Base-by-base conservation (phyloP, 1,139 yeast genomes). In the Yamadazyma epiphylla region DNA sequence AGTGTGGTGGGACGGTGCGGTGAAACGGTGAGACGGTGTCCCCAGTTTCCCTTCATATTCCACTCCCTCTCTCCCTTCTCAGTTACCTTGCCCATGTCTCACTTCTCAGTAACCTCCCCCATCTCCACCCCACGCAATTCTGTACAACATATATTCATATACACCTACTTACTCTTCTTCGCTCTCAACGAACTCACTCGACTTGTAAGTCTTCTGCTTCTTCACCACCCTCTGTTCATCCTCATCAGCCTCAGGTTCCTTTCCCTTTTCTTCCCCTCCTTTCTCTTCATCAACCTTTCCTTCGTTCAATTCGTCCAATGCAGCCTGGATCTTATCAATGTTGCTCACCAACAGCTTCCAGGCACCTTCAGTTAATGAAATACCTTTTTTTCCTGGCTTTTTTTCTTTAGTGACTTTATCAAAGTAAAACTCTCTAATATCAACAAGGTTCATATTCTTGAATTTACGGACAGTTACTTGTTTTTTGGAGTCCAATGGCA, bases 371-470 rank as follows among this genome's bases (percentile, higher is more conserved):
- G 88, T 80, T 35, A 87, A 58, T 1, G 95, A 77, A 16, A 87
- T 84, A 1, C 96, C 95, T 64, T 87, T 87, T 49, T 78, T 80
- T 0, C 94, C 94, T 0, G 96, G 96, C 40, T 64, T 67, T 58
- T 74, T 64, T 37, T 75, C 80, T 9, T 76, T 73, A 8, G 75
- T 66, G 3, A 66, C 70, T 30, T 74, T 71, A 44, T 80, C 87
- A 35, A 69, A 56, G 56, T 84, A 87, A 58, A 66, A 86, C 53
- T 88, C 95, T 34, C 96, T 70, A 33, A 87, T 84, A 46, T 87
- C 95, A 10, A 88, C 75, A 42, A 86, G 59, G 29, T 71, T 74
- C 37, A 64, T 61, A 31, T 77, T 77, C 31, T 82, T 78, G 64
- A 77, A 87, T 44, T 72, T 72, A 33, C 87, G 70, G 15, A 87